Evolutionary conservation across 2,329 filamentous ascomycete species (phyloP).

Genomic region (Fusarium caatingaense): DNA sequence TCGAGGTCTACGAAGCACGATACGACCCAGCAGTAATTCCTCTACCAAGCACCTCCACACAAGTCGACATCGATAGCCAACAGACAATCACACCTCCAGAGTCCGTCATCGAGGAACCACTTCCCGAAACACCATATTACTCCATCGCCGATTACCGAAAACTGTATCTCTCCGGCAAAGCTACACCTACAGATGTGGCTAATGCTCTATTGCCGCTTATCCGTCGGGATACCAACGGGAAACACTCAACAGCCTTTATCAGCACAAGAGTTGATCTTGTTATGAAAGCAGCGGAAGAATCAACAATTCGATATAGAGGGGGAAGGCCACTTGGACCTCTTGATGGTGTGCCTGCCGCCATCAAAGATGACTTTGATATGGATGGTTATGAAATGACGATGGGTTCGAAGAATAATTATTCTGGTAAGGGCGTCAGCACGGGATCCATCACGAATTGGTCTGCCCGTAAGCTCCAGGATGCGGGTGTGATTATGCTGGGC

Average conservation of each 20-base stretch:
- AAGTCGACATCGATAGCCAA: neutral
- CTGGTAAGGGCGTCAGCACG: slow-evolving; percentile 55
- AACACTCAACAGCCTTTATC: slow-evolving; percentile 58
- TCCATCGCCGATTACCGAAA: slow-evolving; percentile 59
- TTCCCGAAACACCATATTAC: slow-evolving; percentile 36
- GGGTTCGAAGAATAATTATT: slow-evolving; percentile 71
- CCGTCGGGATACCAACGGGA: slow-evolving; percentile 53
- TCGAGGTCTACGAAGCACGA: slow-evolving; percentile 63
- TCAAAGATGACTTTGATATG: slow-evolving; percentile 82
- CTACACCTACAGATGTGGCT: slow-evolving; percentile 60
- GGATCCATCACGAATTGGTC: slow-evolving; percentile 71
- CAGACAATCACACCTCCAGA: neutral
- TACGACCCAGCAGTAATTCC: slow-evolving; percentile 61
- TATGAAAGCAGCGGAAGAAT: slow-evolving; percentile 56
- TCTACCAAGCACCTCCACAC: slow-evolving; percentile 33
- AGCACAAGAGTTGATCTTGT: slow-evolving; percentile 56
- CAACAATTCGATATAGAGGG: slow-evolving; percentile 60
- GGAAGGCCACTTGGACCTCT: slow-evolving; percentile 70
- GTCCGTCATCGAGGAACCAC: neutral
- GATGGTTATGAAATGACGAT: slow-evolving; percentile 76
- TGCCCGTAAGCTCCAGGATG: slow-evolving; percentile 74
- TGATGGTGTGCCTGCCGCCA: slow-evolving; percentile 77
- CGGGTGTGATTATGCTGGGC: slow-evolving; percentile 76
- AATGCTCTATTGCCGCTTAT: slow-evolving; percentile 59
- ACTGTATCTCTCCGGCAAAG: slow-evolving; percentile 57